A percentile compares a stretch with the other conserved stretches of the same genome.
Evolutionary conservation across 257 asterid species (phyloP).

Genomic region (Rubia yunnanensis): DNA sequence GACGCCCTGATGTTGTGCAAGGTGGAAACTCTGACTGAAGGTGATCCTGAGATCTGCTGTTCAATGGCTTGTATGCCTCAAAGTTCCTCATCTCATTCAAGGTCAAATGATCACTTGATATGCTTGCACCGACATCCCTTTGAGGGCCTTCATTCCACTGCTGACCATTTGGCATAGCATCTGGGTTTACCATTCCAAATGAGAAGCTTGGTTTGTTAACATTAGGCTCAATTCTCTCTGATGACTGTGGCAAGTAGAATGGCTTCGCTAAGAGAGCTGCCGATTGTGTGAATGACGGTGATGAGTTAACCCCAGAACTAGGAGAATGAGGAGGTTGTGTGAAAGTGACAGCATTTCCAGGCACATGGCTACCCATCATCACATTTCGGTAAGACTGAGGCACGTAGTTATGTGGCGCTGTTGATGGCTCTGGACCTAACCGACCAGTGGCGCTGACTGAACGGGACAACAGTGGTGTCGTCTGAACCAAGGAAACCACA

Average conservation of each 20-base stretch:
- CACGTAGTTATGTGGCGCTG: conserved; percentile 39
- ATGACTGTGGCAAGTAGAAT: conserved; percentile 29
- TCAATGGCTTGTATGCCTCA: conserved; percentile 30
- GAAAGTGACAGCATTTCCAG: conserved; percentile 39
- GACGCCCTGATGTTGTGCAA: conserved; percentile 56
- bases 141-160: conserved; percentile 49
- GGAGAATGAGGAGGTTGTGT: conserved; percentile 43
- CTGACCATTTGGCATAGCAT: conserved; percentile 35
- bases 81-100: conserved; percentile 34
- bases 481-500: conserved; percentile 42
- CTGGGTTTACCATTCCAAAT: conserved; percentile 49
- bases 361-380: conserved; percentile 45
- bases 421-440: conserved; percentile 52
- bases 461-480: conserved; percentile 52
- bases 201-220: conserved; percentile 34
- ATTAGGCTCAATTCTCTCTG: conserved; percentile 47
- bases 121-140: conserved; percentile 34
- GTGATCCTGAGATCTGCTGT: conserved; percentile 44
- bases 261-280: conserved; percentile 34
- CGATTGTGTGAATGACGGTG: conserved; percentile 39
- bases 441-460: conserved; percentile 76
- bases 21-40: conserved; percentile 44
- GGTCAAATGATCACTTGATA: conserved; percentile 26
- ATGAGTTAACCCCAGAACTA: conserved; percentile 34
- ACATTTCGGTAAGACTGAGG: conserved; percentile 88